Base-by-base conservation (phyloP, 2,329 filamentous ascomycete genomes). In the Cadophora sp. region DNA sequence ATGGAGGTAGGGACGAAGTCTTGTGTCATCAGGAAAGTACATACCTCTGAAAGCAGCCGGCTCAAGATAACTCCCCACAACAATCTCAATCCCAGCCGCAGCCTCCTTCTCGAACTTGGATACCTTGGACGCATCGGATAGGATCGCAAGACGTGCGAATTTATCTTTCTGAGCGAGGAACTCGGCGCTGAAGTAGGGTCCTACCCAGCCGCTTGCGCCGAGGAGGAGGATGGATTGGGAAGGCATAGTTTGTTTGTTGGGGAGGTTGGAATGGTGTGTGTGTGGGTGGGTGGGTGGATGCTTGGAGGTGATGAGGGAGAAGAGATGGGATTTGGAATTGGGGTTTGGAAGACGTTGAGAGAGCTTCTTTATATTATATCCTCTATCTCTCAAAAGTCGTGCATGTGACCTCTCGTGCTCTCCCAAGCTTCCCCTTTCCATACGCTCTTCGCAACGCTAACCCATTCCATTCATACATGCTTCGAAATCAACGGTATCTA, bases 181-280 rank as follows among this genome's bases (percentile, higher is more conserved):
- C 40, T 66, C 58, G 27, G 27, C 31, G 53, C 16, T 58, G 27
- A 58, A 31, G 53, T 31, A 31, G 29, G 24, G 26, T 22, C 27
- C 29, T 31, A 37, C 48, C 16, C 16, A 53, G 26, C 43, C 24
- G 24, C 61, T 63, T 27, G 61, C 61, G 27, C 61, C 61, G 12
- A 26, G 55, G 26, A 46, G 61, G 26, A 82, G 53, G 31, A 58
- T 26, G 7, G 53, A 58, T 58, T 58, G 53, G 7, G 26, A 19
- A 11, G 53, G n/a, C 53, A 58, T 58, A 22, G 48, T 24, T 50
- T 40, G 7, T 9, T 16, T 9, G 14, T 40, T 40, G 7, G 12
- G 37, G 14, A 16, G 12, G 7, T 40, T 40, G 37, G 37, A 40
- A 11, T 40, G 37, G 14, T 40, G 7, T 50, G 48, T 4, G 11